Base-by-base conservation (phyloP, 2,329 filamentous ascomycete species). In the Beauveria rudraprayagi region DNA sequence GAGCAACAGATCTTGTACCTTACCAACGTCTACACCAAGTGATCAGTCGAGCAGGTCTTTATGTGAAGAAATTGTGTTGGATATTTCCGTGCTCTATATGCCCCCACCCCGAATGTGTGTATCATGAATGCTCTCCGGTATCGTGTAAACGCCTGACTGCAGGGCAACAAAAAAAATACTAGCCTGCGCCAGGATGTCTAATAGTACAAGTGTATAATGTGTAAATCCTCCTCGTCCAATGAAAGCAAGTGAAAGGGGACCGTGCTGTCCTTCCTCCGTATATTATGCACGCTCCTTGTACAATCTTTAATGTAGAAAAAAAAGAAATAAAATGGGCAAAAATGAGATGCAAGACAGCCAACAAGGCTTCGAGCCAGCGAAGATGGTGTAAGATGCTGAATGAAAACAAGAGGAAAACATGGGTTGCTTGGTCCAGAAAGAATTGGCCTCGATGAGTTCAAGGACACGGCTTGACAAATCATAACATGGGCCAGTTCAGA, bases 341-440 rank as follows among this genome's bases (percentile, higher is more conserved):
- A 51, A 28, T 24, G 43, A 52, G 30, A 59, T 59, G 47, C 56
- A 34, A 34, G 24, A 30, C 17, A 43, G 56, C 37, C 50, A 40
- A 52, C 37, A 44, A 37, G 48, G 59, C 50, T 61, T 55, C 65
- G 67, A 63, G 61, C 67, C 67, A 64, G 67, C 66, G 63, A 67
- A 61, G 65, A 62, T 60, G 58, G 61, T 52, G 43, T 44, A 43
- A 40, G 37, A 43, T 41, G 46, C 11, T 43, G 48, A 52, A 50
- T 46, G 26, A 37, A 28, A 16, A 40, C 55, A 51, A 48, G 56
- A 53, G 17, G 26, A 41, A 30, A 19, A 19, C 10, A 47, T 17
- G 22, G n/a, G 8, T 6, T 43, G 41, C 50, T 26, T 17, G 17
- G 30, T 10, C 14, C 37, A 9, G 3, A 17, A 22, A 59, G n/a